A percentile compares a stretch with the other conserved stretches of the same genome.
phyloP scores from a whole-genome alignment of 2,329 filamentous ascomycete genomes.

The Aspergillus piperis region DNA sequence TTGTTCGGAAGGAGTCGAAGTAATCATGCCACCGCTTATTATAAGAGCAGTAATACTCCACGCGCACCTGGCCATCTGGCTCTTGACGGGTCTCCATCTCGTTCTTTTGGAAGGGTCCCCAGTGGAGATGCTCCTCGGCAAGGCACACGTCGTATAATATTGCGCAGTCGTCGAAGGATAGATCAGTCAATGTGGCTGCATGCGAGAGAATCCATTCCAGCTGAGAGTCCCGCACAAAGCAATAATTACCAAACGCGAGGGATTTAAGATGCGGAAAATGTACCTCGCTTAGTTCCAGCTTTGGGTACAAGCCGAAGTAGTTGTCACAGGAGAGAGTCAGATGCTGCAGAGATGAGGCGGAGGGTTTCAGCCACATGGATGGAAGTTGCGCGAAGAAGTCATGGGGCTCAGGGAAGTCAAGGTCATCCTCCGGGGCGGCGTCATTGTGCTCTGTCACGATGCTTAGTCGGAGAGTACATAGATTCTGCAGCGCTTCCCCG shows the following conservation, averaged over 20 bases:
- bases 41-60: too few species aligned
- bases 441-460: too few species aligned
- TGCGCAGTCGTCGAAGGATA: conserved; percentile 49
- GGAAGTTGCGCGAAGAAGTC: conserved; percentile 9
- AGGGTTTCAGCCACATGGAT: conserved; percentile 14
- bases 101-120: conserved; percentile 20
- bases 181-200: conserved; percentile 39
- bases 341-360: conserved; percentile 26
- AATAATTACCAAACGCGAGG: conserved; percentile 44
- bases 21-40: too few species aligned
- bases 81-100: too few species aligned
- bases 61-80: too few species aligned
- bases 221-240: conserved; percentile 50
- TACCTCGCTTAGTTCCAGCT: conserved; percentile 31
- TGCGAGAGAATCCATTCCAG: conserved; percentile 50
- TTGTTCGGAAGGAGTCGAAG: too few species aligned
- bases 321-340: too few species aligned
- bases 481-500: too few species aligned
- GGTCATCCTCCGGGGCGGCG: too few species aligned
- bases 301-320: too few species aligned
- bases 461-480: too few species aligned
- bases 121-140: conserved; percentile 21
- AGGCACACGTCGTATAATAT: conserved; percentile 29
- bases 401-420: neutral
- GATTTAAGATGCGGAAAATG: conserved; percentile 45